Evolutionary conservation across 192 early-diverging fungal genomes (phyloP).

Genomic region (Jimgerdemannia flammicorona): DNA sequence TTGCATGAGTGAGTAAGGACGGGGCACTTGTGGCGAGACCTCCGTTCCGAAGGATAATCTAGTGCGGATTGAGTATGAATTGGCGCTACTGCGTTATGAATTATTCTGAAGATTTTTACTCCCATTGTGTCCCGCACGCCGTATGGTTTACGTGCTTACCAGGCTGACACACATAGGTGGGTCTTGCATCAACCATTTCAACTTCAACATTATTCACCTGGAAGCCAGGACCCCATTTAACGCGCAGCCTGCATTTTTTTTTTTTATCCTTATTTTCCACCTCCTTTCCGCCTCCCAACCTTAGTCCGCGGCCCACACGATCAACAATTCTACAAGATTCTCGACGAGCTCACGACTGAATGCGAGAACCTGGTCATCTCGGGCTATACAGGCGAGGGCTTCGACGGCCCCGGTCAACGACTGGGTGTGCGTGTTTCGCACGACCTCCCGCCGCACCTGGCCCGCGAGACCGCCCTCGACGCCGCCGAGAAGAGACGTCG

Average conservation of each 20-base stretch:
- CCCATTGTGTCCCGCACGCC: background rate
- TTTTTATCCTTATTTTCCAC: too few relatives aligned
- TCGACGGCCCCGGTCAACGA: constrained; percentile 40
- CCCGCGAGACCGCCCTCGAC: constrained; percentile 35
- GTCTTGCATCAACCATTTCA: background rate
- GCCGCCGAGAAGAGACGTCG: constrained; percentile 54
- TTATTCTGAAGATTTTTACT: too few relatives aligned
- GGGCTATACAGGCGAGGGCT: constrained; percentile 57
- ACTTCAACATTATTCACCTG: too few relatives aligned
- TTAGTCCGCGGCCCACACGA: constrained; percentile 63
- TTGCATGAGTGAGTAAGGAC: constrained; percentile 57
- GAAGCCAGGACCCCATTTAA: background rate
- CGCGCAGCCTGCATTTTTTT: background rate
- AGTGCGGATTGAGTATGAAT: too few relatives aligned
- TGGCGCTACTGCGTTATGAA: too few relatives aligned
- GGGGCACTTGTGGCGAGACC: too few relatives aligned
- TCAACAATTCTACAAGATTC: constrained; percentile 55
- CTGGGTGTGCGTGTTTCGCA: constrained; percentile 29
- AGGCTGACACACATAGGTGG: background rate
- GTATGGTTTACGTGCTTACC: background rate
- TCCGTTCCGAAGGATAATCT: too few relatives aligned
- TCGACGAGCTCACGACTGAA: constrained; percentile 57
- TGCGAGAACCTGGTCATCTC: constrained; percentile 45
- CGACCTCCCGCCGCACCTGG: constrained; percentile 32
- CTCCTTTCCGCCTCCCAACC: too few relatives aligned